A percentile compares a stretch with the other conserved stretches of the same genome.
Evolutionary conservation across 768 basidiomycete genomes (phyloP).

Genomic region (Mycena kentingensis): DNA sequence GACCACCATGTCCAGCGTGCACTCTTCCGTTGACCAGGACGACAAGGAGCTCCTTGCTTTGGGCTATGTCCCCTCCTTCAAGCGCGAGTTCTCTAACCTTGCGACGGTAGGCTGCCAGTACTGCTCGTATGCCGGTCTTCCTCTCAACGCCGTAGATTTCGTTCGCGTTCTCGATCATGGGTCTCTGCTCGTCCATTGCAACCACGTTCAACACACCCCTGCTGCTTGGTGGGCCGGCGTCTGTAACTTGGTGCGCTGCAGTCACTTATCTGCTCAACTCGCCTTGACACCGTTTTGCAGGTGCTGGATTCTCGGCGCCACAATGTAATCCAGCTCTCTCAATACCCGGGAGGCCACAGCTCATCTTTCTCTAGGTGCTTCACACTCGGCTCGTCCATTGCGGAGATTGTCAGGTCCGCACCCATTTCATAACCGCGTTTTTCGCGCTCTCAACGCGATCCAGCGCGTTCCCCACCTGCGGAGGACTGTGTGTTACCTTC

Average conservation of each 20-base stretch:
- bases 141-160: slow-evolving; percentile 49
- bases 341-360: not conserved
- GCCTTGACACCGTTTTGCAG: slow-evolving; percentile 49
- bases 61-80: slow-evolving; percentile 80
- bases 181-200: slow-evolving; percentile 73
- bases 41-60: slow-evolving; percentile 65
- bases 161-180: slow-evolving; percentile 83
- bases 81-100: slow-evolving; percentile 81
- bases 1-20: slow-evolving; percentile 18
- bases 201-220: slow-evolving; percentile 80
- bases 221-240: slow-evolving; percentile 66
- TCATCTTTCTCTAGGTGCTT: slow-evolving; percentile 58
- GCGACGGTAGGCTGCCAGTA: slow-evolving; percentile 75
- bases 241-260: slow-evolving; percentile 39
- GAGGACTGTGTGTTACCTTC: slow-evolving; percentile 55
- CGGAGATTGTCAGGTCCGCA: slow-evolving; percentile 63
- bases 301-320: slow-evolving; percentile 76
- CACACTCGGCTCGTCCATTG: slow-evolving; percentile 71
- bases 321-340: slow-evolving; percentile 37
- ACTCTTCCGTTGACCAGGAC: slow-evolving; percentile 49
- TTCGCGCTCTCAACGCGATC: not conserved
- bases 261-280: slow-evolving; percentile 2
- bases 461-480: slow-evolving; percentile 68
- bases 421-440: not conserved
- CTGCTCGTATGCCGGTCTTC: no score